Conservation (phyloP, 2,329 filamentous ascomycete species). For the Fusarium hostae region DNA sequence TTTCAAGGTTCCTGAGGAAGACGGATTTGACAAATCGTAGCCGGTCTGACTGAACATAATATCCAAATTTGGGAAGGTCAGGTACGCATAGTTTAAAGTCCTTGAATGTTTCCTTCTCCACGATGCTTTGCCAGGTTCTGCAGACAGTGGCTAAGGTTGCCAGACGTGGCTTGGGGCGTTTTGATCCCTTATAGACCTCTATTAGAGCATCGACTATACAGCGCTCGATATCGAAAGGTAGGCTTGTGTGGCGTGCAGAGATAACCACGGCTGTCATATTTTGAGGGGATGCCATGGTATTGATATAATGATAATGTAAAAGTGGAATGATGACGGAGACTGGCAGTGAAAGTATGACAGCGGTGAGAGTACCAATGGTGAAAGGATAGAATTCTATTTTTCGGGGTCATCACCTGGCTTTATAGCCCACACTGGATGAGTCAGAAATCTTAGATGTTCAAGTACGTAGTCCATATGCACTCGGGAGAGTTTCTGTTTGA, state of each 20-base stretch:
- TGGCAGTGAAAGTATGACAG: too few relatives aligned
- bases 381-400: neutral
- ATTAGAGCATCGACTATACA: neutral
- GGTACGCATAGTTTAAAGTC: neutral
- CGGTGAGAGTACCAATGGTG: too few relatives aligned
- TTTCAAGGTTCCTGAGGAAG: too few relatives aligned
- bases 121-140: neutral
- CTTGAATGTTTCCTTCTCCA: neutral
- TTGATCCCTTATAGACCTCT: accelerated
- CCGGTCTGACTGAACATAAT: neutral
- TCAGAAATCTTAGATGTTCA: neutral
- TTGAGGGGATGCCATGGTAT: neutral
- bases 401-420: neutral
- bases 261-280: accelerated
- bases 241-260: accelerated
- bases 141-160: neutral
- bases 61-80: neutral
- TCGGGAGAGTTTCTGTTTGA: neutral
- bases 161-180: neutral
- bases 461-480: too few relatives aligned
- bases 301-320: neutral
- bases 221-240: neutral
- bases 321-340: neutral
- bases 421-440: neutral
- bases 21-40: neutral